phyloP scores from a whole-genome alignment of 805 yeast species.

The Saturnispora ahearnii region DNA sequence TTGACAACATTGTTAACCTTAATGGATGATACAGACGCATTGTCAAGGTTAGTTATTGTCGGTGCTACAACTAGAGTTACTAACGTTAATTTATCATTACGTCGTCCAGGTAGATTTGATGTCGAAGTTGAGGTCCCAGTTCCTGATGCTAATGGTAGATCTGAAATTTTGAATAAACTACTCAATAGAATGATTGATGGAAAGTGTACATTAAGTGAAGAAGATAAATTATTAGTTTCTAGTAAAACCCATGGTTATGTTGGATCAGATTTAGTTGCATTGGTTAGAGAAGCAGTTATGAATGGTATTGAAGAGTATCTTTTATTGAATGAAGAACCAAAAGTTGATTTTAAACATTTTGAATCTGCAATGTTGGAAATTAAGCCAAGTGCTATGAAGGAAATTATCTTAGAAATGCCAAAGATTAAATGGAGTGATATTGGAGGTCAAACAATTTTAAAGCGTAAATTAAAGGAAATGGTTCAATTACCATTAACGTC shows the following conservation, averaged over 20 bases:
- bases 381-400: slow-evolving; percentile 95
- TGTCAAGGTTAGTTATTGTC: slow-evolving; percentile 49
- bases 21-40: slow-evolving; percentile 64
- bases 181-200: slow-evolving; percentile 42
- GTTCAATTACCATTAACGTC: slow-evolving; percentile 87
- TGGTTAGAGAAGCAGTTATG: slow-evolving; percentile 84
- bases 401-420: slow-evolving; percentile 89
- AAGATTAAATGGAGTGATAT: slow-evolving; percentile 89
- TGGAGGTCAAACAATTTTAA: slow-evolving; percentile 86
- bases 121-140: slow-evolving; percentile 89
- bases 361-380: slow-evolving; percentile 67
- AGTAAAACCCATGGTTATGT: slow-evolving; percentile 91
- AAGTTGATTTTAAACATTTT: slow-evolving; percentile 49
- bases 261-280: slow-evolving; percentile 88
- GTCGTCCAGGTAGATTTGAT: slow-evolving; percentile 92
- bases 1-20: slow-evolving; percentile 80
- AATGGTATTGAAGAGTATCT: slow-evolving; percentile 62
- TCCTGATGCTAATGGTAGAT: slow-evolving; percentile 78
- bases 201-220: slow-evolving; percentile 39
- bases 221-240: slow-evolving; percentile 56
- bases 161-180: slow-evolving; percentile 59
- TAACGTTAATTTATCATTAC: slow-evolving; percentile 76
- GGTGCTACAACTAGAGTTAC: slow-evolving; percentile 97
- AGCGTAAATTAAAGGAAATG: slow-evolving; percentile 76
- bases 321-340: slow-evolving; percentile 28